These are phyloP conservation scores for Cladosporium sphaerospermum DNA, from an alignment of 2,329 filamentous ascomycete genomes.

Conservation along the genomic window DNA sequence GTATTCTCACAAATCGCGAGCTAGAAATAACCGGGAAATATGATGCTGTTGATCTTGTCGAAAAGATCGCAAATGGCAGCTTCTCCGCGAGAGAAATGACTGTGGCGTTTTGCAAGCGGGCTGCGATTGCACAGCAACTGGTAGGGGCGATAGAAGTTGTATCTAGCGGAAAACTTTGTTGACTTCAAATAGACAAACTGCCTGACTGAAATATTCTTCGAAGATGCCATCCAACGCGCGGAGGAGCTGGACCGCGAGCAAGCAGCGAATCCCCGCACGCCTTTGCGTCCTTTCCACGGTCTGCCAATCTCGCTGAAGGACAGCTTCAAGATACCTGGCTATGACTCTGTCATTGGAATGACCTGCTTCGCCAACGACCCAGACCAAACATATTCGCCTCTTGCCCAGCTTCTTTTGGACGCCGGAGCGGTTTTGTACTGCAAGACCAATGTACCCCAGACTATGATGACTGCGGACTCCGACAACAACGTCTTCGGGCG, in stretches of 20 bases:
- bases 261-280: conserved; percentile 28
- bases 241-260: conserved; percentile 34
- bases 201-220: conserved; percentile 36
- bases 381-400: conserved; percentile 39
- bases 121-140: conserved; percentile 9
- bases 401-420: conserved; percentile 39
- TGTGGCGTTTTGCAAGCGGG: conserved; percentile 2
- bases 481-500: conserved; percentile 48
- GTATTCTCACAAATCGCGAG: conserved; percentile 44
- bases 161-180: background rate
- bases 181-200: conserved; percentile 31
- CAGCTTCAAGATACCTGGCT: background rate
- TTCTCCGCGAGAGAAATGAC: conserved; percentile 18
- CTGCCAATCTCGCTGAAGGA: conserved; percentile 34
- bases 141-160: background rate
- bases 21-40: conserved; percentile 49
- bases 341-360: background rate
- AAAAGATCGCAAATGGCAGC: conserved; percentile 27
- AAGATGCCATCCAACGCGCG: conserved; percentile 32
- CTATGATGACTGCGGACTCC: conserved; percentile 46
- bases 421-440: conserved; percentile 45
- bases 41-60: conserved; percentile 36
- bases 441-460: conserved; percentile 52
- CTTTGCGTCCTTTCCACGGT: conserved; percentile 42
- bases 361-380: conserved; percentile 37